Conservation (phyloP, 176 grass and related monocot species). For the Paspalum notatum region DNA sequence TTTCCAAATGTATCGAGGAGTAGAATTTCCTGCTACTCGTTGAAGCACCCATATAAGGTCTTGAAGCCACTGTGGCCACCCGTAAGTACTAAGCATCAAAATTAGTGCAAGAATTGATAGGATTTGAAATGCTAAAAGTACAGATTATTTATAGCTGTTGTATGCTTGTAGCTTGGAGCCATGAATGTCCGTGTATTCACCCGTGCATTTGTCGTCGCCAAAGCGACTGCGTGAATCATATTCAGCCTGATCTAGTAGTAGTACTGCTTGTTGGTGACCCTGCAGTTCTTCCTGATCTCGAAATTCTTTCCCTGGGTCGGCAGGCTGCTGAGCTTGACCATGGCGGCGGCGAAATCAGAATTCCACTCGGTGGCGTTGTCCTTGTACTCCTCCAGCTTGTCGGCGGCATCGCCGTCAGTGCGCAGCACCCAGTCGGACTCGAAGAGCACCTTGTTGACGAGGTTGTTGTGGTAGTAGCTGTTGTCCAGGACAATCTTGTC, state of each 20-base stretch:
- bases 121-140: too few species aligned
- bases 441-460: constrained; percentile 42
- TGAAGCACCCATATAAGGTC: too few species aligned
- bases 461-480: constrained; percentile 47
- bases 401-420: neutral
- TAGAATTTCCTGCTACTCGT: too few species aligned
- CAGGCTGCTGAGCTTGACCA: constrained; percentile 56
- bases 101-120: too few species aligned
- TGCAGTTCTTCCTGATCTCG: constrained; percentile 48
- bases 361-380: neutral
- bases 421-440: constrained; percentile 45
- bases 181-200: too few species aligned
- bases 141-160: too few species aligned
- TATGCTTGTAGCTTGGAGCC: too few species aligned
- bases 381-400: constrained; percentile 10
- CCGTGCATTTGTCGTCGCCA: neutral
- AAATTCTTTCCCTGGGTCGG: constrained; percentile 18
- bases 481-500: constrained; percentile 13
- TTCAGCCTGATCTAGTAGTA: constrained; percentile 1
- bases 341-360: constrained; percentile 35
- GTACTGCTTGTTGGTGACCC: constrained; percentile 9
- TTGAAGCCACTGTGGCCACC: too few species aligned
- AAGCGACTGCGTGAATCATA: neutral
- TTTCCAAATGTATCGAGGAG: too few species aligned
- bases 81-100: too few species aligned